phyloP scores from a whole-genome alignment of 768 basidiomycete genomes.

The Pluteus cervinus region DNA sequence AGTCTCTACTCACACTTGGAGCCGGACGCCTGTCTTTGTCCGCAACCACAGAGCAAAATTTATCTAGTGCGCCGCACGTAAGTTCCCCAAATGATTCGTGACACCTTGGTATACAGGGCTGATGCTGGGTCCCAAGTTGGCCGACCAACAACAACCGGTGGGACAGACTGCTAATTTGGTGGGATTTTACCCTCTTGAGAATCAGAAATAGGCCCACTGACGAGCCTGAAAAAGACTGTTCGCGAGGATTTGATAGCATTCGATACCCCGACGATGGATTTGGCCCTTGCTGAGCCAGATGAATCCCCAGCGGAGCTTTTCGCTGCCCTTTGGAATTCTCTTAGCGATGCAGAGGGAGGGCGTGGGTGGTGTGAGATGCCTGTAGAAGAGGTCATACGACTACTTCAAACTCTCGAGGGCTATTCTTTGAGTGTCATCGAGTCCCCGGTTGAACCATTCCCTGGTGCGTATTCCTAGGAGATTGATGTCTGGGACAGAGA shows the following conservation, averaged over 20 bases:
- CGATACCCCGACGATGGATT: slow-evolving; percentile 49
- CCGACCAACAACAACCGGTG: too few species aligned
- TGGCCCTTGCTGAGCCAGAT: slow-evolving; percentile 5
- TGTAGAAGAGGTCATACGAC: slow-evolving; percentile 47
- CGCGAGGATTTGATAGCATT: slow-evolving; percentile 64
- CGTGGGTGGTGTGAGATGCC: slow-evolving; percentile 69
- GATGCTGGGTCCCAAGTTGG: too few species aligned
- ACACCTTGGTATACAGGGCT: too few species aligned
- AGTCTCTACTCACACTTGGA: too few species aligned
- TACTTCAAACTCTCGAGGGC: slow-evolving; percentile 40
- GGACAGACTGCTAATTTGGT: too few species aligned
- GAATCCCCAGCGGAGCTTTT: slow-evolving; percentile 35
- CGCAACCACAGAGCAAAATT: too few species aligned
- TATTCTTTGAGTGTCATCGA: slow-evolving; percentile 45
- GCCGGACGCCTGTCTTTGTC: too few species aligned
- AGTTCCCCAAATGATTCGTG: too few species aligned
- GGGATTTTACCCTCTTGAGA: slow-evolving; percentile 13
- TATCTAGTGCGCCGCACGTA: too few species aligned
- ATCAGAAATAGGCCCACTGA: too few species aligned
- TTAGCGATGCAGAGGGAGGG: slow-evolving; percentile 31
- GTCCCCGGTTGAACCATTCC: slow-evolving; percentile 50
- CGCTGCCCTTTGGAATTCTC: slow-evolving; percentile 48
- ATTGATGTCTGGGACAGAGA: slow-evolving; percentile 5
- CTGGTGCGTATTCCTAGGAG: slow-evolving; percentile 34
- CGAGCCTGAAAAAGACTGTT: too few species aligned